Conservation (phyloP, 2,329 filamentous ascomycete species). For the Epichloe sibirici region DNA sequence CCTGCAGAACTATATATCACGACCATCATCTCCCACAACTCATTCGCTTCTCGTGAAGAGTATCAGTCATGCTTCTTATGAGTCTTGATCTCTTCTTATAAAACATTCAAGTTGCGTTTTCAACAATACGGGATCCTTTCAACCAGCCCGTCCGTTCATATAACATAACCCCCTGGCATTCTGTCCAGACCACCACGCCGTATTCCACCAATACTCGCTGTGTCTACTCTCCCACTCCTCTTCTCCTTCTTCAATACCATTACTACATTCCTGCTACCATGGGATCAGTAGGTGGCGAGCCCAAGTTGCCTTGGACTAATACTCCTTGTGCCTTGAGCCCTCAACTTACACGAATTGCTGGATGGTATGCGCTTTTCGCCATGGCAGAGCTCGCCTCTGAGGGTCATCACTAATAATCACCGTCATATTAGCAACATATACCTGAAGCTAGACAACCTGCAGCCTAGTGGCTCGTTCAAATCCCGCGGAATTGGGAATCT, state of each 20-base stretch:
- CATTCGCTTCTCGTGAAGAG: background rate
- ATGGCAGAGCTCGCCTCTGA: background rate
- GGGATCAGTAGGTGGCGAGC: slow-evolving; percentile 27
- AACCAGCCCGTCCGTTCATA: background rate
- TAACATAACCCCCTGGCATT: background rate
- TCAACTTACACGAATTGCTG: slow-evolving; percentile 54
- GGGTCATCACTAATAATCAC: background rate
- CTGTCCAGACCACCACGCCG: background rate
- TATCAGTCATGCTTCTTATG: background rate
- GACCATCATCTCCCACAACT: slow-evolving; percentile 1
- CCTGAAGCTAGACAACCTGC: slow-evolving; percentile 75
- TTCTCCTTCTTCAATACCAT: background rate
- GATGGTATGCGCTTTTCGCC: slow-evolving; percentile 43
- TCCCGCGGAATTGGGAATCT: slow-evolving; percentile 65
- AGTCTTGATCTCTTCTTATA: background rate
- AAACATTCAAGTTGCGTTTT: background rate
- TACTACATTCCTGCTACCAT: slow-evolving; percentile 15
- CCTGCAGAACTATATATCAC: slow-evolving; percentile 6
- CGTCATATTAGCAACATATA: slow-evolving; percentile 50
- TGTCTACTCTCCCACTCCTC: background rate
- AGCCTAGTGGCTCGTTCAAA: slow-evolving; percentile 80
- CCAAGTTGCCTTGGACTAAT: slow-evolving; percentile 50
- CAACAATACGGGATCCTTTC: slow-evolving; percentile 2
- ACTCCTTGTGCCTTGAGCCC: slow-evolving; percentile 60
- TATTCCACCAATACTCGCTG: background rate